These are phyloP conservation scores for Nakataea oryzae DNA, from an alignment of 2,329 filamentous ascomycete species.

Conservation along the genomic window DNA sequence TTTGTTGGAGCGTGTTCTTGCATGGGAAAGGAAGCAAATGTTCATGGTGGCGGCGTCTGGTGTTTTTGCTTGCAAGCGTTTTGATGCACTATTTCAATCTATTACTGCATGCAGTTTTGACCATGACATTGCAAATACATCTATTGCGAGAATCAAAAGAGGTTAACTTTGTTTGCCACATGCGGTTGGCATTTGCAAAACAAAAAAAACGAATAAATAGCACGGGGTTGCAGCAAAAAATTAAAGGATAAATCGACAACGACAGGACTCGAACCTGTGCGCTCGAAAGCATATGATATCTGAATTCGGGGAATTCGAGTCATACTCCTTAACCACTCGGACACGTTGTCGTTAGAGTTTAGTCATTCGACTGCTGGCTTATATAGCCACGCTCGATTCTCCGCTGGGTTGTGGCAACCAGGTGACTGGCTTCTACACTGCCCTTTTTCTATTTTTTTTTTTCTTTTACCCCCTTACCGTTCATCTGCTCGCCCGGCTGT, in stretches of 20 bases:
- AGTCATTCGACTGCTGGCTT: neutral
- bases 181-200: too few species aligned
- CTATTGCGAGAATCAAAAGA: too few species aligned
- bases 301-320: neutral
- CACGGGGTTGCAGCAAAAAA: too few species aligned
- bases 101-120: too few species aligned
- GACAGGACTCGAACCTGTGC: conserved; percentile 1
- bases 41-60: neutral
- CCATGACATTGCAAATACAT: too few species aligned
- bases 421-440: too few species aligned
- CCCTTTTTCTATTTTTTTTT: too few species aligned
- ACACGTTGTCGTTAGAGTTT: neutral
- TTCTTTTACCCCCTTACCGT: too few species aligned
- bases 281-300: neutral
- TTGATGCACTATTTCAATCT: neutral
- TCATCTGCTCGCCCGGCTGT: too few species aligned
- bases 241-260: neutral
- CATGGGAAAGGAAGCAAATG: neutral
- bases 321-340: neutral
- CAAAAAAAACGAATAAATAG: neutral
- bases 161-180: too few species aligned
- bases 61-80: neutral
- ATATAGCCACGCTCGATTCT: neutral
- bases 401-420: neutral
- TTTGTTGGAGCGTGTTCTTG: neutral